Evolutionary conservation across 2,329 filamentous ascomycete species (phyloP), one percentile per base, ranked within the genome.

Genomic region (Calonectria naviculata): DNA sequence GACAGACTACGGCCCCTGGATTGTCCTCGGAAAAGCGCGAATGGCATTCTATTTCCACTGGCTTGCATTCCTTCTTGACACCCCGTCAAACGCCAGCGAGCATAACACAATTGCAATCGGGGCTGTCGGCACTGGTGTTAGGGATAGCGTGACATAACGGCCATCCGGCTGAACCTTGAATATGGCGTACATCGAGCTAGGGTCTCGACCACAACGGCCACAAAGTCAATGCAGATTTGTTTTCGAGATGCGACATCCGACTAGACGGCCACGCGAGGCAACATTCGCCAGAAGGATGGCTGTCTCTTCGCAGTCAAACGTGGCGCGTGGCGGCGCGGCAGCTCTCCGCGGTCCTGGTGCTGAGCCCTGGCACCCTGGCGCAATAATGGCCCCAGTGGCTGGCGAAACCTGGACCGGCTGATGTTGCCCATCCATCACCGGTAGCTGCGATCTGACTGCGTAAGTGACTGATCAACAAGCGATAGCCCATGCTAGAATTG

Each of bases 131-230:
- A 42, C 31, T 49, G 44, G 19, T 12, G 28, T 42, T 17, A n/a
- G 42, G 31, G 7, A 21, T 44, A 42, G 65, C 58, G 54, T 42
- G 42, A 38, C 54, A 67, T n/a, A 67, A 67, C 65, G 56, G 65
- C 44, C 65, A 42, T 26, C 54, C 42, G 54, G 54, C 42, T 41
- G 31, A 61, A 67, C 65, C 42, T 67, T 67, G 65, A 46, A 24
- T 13, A 34, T 67, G 42, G 54, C 24, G 41, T 46, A 46, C 24
- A 38, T 41, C 13, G 26, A 41, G 17, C 24, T 31, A 67, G 17
- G 65, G 54, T 21, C 65, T 67, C 21, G 65, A 61, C 54, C 34
- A 42, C 56, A 61, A 67, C 29, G 44, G 65, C 65, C 31, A 67
- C 47, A 67, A 61, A 62, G 65, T 58, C 65, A 49, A 36, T 29